phyloP scores from a whole-genome alignment of 192 early-diverging fungal species.

The Pilaira anomala region DNA sequence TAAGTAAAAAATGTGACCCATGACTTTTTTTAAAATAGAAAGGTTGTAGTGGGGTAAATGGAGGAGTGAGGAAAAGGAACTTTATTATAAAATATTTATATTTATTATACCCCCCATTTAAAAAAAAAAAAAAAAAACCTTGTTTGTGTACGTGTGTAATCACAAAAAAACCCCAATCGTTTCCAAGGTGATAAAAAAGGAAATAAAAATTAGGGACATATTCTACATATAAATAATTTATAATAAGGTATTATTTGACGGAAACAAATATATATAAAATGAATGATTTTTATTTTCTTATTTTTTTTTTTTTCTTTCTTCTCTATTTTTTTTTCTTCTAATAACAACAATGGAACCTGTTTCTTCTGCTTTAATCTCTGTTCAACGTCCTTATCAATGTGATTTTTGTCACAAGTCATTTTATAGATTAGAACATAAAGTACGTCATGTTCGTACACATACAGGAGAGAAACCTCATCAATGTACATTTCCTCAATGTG shows the following conservation, averaged over 20 bases:
- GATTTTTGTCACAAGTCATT: constrained; percentile 66
- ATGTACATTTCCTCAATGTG: constrained; percentile 67
- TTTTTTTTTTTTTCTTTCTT: constrained; percentile 4
- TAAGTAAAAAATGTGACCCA: too few relatives aligned
- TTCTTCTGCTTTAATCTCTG: neutral
- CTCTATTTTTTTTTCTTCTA: neutral
- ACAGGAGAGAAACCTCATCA: constrained; percentile 79
- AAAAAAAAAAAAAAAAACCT: neutral
- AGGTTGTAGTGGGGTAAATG: too few relatives aligned
- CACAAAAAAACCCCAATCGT: constrained; percentile 7
- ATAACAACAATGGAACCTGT: neutral
- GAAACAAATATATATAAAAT: constrained; percentile 12
- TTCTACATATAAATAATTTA: constrained; percentile 19
- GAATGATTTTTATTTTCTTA: neutral
- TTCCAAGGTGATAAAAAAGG: constrained; percentile 7
- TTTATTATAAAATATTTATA: too few relatives aligned
- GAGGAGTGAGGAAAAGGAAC: too few relatives aligned
- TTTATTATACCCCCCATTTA: too few relatives aligned
- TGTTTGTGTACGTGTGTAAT: constrained; percentile 12
- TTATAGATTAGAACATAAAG: constrained; percentile 78
- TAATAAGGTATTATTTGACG: constrained; percentile 15
- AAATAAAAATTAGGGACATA: constrained; percentile 17
- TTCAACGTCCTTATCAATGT: constrained; percentile 53
- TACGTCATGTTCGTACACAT: constrained; percentile 82
- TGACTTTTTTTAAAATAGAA: too few relatives aligned